Evolutionary conservation across 2,329 filamentous ascomycete genomes (phyloP).

Genomic region (Arthrocladium fulminans): DNA sequence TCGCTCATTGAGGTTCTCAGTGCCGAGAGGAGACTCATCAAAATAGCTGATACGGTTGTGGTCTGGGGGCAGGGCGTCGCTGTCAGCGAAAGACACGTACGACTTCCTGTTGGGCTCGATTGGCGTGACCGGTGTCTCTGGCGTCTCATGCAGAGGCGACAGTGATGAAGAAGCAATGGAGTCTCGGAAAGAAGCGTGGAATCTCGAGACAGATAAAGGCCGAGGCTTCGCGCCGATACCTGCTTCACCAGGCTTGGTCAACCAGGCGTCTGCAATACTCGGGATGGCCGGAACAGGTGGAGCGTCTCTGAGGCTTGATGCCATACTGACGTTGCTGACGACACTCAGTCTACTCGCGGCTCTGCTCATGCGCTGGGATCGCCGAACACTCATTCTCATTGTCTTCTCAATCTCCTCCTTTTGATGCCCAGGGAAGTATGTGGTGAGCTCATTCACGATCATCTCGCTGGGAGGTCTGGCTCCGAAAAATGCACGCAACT

Average conservation of each 20-base stretch:
- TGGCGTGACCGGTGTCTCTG: conserved; percentile 57
- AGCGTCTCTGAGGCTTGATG: conserved; percentile 84
- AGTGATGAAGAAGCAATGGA: conserved; percentile 83
- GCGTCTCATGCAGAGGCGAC: conserved; percentile 68
- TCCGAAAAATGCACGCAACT: conserved; percentile 64
- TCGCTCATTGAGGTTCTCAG: conserved; percentile 51
- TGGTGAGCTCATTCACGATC: conserved; percentile 90
- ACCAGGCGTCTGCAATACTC: conserved; percentile 61
- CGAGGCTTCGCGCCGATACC: conserved; percentile 38
- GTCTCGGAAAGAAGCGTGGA: conserved; percentile 64
- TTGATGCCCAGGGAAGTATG: conserved; percentile 93
- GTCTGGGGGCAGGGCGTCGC: conserved; percentile 59
- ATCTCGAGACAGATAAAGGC: conserved; percentile 52
- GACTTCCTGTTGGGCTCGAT: conserved; percentile 85
- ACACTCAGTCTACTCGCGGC: conserved; percentile 89
- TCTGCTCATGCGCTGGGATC: conserved; percentile 83
- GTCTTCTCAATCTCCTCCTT: conserved; percentile 93
- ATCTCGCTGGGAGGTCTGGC: conserved; percentile 90
- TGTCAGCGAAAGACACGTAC: conserved; percentile 65
- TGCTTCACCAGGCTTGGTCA: conserved; percentile 52
- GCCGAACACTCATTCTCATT: conserved; percentile 80
- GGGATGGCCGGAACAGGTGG: conserved; percentile 85
- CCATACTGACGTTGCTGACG: conserved; percentile 85
- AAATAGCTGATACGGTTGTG: conserved; percentile 76
- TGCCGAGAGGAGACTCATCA: conserved; percentile 59